Base-by-base conservation (phyloP, 345 rosid species). In the Linum usitatissimum region DNA sequence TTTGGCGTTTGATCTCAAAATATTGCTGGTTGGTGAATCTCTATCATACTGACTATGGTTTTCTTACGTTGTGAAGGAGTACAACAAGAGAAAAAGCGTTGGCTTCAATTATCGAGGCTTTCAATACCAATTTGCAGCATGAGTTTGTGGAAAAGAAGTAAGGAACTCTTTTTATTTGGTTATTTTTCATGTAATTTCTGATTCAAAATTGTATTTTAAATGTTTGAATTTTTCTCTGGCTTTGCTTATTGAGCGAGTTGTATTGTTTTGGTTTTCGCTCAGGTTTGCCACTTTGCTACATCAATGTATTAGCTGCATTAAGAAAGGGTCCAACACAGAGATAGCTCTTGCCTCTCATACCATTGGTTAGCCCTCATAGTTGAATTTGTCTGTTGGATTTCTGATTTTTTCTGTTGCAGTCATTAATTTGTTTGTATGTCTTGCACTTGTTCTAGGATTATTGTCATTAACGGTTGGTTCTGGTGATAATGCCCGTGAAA, bases 201-300 rank as follows among this genome's bases (percentile, higher is more conserved):
- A 45, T 45, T 9, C 10, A 45, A 4, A 45, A 34, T 34, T 45
- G 3, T 10, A 10, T 45, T 2, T 45, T 45, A 3, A 13, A 10
- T 60, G 23, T 18, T 34, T 15, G 18, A 57, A 15, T 31, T 45
- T 45, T 51, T 36, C 57, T 14, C 21, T 57, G 28, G 13, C 30
- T 12, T 31, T 21, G 30, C 1, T 30, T 4, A 34, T 34, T 34
- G 3, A 5, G 3, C 4, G 3, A 15, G 21, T 19, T 40, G 30
- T 55, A 60, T 64, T 14, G 53, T 61, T 36, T 23, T 40, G 18
- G 13, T 63, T 10, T 60, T 61, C 3, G 19, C 72, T 18, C 78
- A 92, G 97, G 57, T 90, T 86, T 73, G 96, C 88, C 28, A 90
- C 99, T 62, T 71, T 93, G 66, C 81, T 93, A 56, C 87, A 90